phyloP scores from a whole-genome alignment of 78 protist species.

The Dictyostelium firmibasis region DNA sequence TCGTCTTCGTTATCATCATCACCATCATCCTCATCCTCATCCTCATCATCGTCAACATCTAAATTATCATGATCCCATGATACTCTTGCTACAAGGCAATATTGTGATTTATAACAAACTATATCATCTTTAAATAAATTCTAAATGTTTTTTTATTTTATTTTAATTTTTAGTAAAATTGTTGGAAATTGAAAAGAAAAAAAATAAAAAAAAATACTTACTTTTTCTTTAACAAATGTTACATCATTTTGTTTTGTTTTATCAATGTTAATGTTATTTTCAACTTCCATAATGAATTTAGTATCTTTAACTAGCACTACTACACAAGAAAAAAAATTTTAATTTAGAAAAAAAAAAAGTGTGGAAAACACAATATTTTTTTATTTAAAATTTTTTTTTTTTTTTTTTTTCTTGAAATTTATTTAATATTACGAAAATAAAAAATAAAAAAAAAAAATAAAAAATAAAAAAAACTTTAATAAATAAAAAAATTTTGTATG shows the following conservation, averaged over 20 bases:
- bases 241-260: not conserved
- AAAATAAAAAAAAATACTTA: not conserved
- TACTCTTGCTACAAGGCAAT: constrained; percentile 31
- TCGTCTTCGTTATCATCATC: not conserved
- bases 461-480: too few relatives aligned
- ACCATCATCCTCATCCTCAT: not conserved
- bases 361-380: not conserved
- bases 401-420: not conserved
- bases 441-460: too few relatives aligned
- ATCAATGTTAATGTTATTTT: not conserved
- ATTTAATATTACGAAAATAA: not conserved
- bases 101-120: constrained; percentile 9
- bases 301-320: not conserved
- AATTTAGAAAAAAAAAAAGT: not conserved
- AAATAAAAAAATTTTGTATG: too few relatives aligned
- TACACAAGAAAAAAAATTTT: not conserved
- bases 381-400: not conserved
- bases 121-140: constrained; percentile 48
- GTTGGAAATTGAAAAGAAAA: too few relatives aligned
- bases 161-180: not conserved
- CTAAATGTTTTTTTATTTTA: not conserved
- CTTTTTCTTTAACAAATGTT: constrained; percentile 1
- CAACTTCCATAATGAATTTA: not conserved
- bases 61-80: constrained; percentile 54
- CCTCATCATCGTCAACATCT: not conserved